These are phyloP conservation scores for Pisolithus tinctorius DNA, from an alignment of 768 basidiomycete genomes.

Conservation along the genomic window DNA sequence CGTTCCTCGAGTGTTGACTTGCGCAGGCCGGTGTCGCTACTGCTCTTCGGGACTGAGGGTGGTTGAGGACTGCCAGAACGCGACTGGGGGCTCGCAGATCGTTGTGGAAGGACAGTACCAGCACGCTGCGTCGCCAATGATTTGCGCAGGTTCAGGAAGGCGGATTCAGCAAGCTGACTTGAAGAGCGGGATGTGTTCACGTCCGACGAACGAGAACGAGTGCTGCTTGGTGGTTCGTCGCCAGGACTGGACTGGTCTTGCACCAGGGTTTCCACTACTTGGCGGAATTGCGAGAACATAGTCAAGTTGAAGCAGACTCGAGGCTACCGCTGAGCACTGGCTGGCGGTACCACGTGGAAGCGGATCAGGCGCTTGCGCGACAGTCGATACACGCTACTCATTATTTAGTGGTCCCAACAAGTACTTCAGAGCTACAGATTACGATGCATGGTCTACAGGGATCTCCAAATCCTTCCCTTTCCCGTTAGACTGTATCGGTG, in stretches of 20 bases:
- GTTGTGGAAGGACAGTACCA: slow-evolving; percentile 30
- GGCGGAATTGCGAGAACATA: slow-evolving; percentile 74
- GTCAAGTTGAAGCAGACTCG: background rate
- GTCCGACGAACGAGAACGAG: slow-evolving; percentile 35
- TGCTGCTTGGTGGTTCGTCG: background rate
- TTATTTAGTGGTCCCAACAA: background rate
- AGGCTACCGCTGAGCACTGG: too few species aligned
- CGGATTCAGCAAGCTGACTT: slow-evolving; percentile 53
- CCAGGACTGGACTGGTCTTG: slow-evolving; percentile 34
- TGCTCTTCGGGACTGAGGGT: slow-evolving; percentile 11
- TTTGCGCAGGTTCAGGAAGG: slow-evolving; percentile 56
- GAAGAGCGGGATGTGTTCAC: slow-evolving; percentile 29
- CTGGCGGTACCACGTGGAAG: too few species aligned
- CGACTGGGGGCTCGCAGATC: slow-evolving; percentile 9
- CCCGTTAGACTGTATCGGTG: slow-evolving; percentile 30
- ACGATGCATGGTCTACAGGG: slow-evolving; percentile 12
- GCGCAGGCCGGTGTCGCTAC: slow-evolving; percentile 21
- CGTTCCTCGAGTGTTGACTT: slow-evolving; percentile 72
- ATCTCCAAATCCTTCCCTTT: slow-evolving; percentile 55
- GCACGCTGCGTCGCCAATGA: slow-evolving; percentile 50
- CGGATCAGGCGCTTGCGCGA: too few species aligned
- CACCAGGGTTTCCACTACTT: slow-evolving; percentile 66
- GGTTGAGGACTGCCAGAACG: slow-evolving; percentile 21
- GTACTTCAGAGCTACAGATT: slow-evolving; percentile 2
- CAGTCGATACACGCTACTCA: too few species aligned